phyloP scores from a whole-genome alignment of 2,329 filamentous ascomycete species.

The Cladosporium austrohemisphaericum region DNA sequence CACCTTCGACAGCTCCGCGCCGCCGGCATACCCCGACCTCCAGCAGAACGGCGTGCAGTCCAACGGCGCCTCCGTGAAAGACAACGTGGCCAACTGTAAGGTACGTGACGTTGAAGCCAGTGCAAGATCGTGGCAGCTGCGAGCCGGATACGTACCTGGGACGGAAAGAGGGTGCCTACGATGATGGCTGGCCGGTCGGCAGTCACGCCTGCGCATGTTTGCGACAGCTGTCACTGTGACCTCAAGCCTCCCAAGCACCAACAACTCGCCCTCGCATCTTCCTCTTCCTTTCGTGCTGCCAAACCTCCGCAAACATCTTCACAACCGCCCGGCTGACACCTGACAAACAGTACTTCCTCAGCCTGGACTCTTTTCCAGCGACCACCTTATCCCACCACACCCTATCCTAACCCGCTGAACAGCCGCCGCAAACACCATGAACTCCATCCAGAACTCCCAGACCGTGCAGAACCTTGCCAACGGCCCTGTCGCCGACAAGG shows the following conservation, averaged over 20 bases:
- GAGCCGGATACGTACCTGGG: conserved; percentile 4
- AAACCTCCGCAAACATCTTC: conserved; percentile 5
- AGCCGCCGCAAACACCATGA: conserved; percentile 49
- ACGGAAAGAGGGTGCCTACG: conserved; percentile 12
- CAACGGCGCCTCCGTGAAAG: neutral
- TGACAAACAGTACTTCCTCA: conserved; percentile 7
- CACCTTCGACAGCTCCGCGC: conserved; percentile 3
- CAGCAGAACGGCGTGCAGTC: neutral
- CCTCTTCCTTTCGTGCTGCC: neutral
- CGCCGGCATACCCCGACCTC: conserved; percentile 2
- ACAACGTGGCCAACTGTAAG: conserved; percentile 13
- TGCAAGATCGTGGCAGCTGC: neutral
- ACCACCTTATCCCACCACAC: neutral
- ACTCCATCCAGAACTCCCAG: conserved; percentile 48
- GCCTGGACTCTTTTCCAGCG: neutral
- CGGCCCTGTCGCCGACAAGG: conserved; percentile 54
- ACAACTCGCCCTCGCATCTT: neutral
- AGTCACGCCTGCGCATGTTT: neutral
- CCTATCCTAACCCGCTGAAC: conserved; percentile 14
- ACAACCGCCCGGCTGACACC: conserved; percentile 3
- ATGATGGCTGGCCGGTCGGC: too few relatives aligned
- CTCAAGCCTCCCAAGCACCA: too few relatives aligned
- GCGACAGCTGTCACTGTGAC: neutral
- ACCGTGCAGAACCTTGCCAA: conserved; percentile 48
- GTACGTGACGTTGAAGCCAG: conserved; percentile 5